phyloP scores from a whole-genome alignment of 352 stramenopile species.

The Globisporangium barbulae region DNA sequence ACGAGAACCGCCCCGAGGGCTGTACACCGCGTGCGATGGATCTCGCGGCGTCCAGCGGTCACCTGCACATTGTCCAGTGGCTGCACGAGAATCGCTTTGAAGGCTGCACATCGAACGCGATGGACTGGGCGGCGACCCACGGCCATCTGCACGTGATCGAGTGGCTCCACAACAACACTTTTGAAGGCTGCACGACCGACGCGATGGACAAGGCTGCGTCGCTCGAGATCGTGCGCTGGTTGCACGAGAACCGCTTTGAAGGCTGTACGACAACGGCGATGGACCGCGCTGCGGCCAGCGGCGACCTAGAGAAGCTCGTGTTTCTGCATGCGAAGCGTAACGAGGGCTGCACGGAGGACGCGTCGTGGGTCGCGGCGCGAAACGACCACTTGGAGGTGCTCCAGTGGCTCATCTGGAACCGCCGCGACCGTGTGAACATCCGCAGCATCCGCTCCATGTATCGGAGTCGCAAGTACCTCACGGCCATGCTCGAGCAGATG shows the following conservation, averaged over 20 bases:
- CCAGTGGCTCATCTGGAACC: constrained; percentile 14
- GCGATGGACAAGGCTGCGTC: constrained; percentile 15
- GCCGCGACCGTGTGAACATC: constrained; percentile 13
- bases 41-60: neutral
- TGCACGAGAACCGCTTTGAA: constrained; percentile 4
- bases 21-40: constrained; percentile 11
- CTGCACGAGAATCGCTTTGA: constrained; percentile 9
- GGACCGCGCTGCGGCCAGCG: constrained; percentile 10
- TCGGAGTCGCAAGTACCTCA: constrained; percentile 8
- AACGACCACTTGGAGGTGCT: constrained; percentile 15
- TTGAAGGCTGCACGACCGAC: constrained; percentile 15
- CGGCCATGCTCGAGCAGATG: constrained; percentile 12
- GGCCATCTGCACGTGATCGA: constrained; percentile 3
- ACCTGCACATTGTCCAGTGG: constrained; percentile 8
- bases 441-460: constrained; percentile 16
- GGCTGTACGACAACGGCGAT: constrained; percentile 10
- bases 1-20: constrained; percentile 6
- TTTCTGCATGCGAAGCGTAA: constrained; percentile 8
- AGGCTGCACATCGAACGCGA: constrained; percentile 14
- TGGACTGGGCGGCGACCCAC: constrained; percentile 6
- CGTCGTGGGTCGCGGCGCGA: constrained; percentile 7
- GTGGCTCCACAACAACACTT: constrained; percentile 11
- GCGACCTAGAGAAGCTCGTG: constrained; percentile 6
- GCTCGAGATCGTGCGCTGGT: constrained; percentile 10
- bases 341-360: constrained; percentile 13